Evolutionary conservation across 371 early-diverging fungal species (phyloP).

Genomic region (Lichtheimia hyalospora): DNA sequence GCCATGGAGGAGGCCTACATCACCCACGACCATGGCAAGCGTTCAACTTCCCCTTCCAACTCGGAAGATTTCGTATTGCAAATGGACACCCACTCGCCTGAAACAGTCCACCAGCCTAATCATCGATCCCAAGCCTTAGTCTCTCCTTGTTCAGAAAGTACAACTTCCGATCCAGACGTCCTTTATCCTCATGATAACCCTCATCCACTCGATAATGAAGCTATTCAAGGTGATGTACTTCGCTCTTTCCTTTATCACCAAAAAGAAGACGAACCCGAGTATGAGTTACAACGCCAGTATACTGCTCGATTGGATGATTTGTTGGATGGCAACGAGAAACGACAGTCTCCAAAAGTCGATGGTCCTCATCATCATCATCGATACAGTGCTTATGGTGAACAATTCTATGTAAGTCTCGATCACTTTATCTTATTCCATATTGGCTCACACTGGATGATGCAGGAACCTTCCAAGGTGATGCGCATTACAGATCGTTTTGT

Average conservation of each 20-base stretch:
- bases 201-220: slow-evolving; percentile 8
- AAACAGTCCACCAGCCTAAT: background rate
- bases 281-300: slow-evolving; percentile 12
- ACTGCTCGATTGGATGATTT: slow-evolving; percentile 23
- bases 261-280: background rate
- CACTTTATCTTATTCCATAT: background rate
- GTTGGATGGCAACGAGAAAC: slow-evolving; percentile 14
- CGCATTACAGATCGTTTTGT: slow-evolving; percentile 48
- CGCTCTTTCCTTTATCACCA: slow-evolving; percentile 3
- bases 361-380: slow-evolving; percentile 6
- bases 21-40: slow-evolving; percentile 10
- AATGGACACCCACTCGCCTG: slow-evolving; percentile 1
- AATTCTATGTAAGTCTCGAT: slow-evolving; percentile 16
- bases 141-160: background rate
- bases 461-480: slow-evolving; percentile 33
- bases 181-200: background rate
- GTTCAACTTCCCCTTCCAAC: slow-evolving; percentile 9
- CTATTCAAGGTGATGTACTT: slow-evolving; percentile 9
- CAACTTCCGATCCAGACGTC: slow-evolving; percentile 6
- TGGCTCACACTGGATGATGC: background rate
- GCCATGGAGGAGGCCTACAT: slow-evolving; percentile 11
- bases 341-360: background rate
- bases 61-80: slow-evolving; percentile 15
- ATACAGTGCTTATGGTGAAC: slow-evolving; percentile 31
- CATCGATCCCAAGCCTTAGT: background rate